A percentile compares a stretch with the other conserved stretches of the same genome.
phyloP scores from a whole-genome alignment of 1,284 basidiomycete species.

The Kwoniella shivajii region DNA sequence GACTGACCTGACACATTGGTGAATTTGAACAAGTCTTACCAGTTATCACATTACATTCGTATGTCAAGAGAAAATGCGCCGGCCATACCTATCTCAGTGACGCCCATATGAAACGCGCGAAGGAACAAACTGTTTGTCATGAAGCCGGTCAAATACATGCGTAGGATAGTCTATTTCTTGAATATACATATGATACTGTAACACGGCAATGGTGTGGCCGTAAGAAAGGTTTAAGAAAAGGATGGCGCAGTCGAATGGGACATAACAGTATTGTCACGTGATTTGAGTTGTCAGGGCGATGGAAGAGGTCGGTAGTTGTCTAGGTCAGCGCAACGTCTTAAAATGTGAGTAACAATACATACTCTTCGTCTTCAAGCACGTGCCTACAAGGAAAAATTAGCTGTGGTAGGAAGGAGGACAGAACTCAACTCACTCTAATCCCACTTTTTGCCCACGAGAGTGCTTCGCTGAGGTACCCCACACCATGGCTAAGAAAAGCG shows the following conservation, averaged over 20 bases:
- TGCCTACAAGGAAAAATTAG: constrained; percentile 55
- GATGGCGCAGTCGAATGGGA: background rate
- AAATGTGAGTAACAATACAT: constrained; percentile 17
- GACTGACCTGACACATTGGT: too few species aligned
- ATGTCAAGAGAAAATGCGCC: background rate
- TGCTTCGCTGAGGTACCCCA: constrained; percentile 79
- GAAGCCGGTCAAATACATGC: background rate
- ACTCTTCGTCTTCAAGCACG: constrained; percentile 82
- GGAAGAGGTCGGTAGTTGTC: background rate
- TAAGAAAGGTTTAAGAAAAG: background rate
- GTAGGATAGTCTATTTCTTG: constrained; percentile 40
- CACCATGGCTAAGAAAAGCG: constrained; percentile 56
- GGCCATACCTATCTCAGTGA: too few species aligned
- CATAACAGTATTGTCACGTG: background rate
- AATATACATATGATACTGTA: constrained; percentile 50
- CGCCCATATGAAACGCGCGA: too few species aligned
- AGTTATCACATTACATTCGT: too few species aligned
- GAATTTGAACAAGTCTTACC: too few species aligned
- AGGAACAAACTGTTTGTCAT: too few species aligned
- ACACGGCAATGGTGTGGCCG: too few species aligned
- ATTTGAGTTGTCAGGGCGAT: background rate
- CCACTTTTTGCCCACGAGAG: constrained; percentile 92
- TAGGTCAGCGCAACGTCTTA: background rate
- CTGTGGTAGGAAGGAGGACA: background rate
- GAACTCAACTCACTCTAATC: constrained; percentile 62